Evolutionary conservation across 768 basidiomycete species (phyloP), one percentile per base, ranked within the genome.

Genomic region (Candolleomyces eurysporus): DNA sequence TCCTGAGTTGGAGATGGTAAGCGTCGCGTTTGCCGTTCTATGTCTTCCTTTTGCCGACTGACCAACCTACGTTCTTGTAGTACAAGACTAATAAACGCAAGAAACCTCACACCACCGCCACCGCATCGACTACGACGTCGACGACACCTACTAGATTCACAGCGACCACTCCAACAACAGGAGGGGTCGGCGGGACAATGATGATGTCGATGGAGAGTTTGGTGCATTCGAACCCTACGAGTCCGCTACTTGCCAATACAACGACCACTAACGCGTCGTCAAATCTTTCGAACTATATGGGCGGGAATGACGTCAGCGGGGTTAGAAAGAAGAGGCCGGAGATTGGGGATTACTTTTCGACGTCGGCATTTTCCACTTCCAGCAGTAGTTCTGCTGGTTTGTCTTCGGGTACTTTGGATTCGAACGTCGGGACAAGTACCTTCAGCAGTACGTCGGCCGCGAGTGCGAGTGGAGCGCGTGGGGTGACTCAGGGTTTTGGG

Each of bases 1-100:
- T 68, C 92, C 92, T 42, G 92, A 94, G 66, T 80, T 94, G 8
- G 89, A 91, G 73, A 89, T 86, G 3, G 90, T 91, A 62, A 68
- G 81, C 68, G 48, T 59, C 48, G 48, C 36, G 31, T 64, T 59
- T 63, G 39, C 59, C 46, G 59, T 42, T 46, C 26, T 36, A 55
- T 63, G 22, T 32, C 64, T 21, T 11, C 16, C 54, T 21, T 31
- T 57, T 58, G 63, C 39, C 62, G 56, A 65, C 48, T 58, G 60
- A 31, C 67, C 67, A 49, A 61, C 68, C 64, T 68, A 67, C 67
- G 64, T 69, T 61, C 67, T 72, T 67, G 48, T 68, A 87, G 82
- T 88, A 88, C 70, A 85, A 86, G 68, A 86, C 84, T 72, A 82
- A 77, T 69, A 54, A 43, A 43, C 39, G 30, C 31, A 22, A 26